These are phyloP conservation scores for Phaseolus lunatus DNA, from an alignment of 306 rosid genomes.

Conservation along the genomic window DNA sequence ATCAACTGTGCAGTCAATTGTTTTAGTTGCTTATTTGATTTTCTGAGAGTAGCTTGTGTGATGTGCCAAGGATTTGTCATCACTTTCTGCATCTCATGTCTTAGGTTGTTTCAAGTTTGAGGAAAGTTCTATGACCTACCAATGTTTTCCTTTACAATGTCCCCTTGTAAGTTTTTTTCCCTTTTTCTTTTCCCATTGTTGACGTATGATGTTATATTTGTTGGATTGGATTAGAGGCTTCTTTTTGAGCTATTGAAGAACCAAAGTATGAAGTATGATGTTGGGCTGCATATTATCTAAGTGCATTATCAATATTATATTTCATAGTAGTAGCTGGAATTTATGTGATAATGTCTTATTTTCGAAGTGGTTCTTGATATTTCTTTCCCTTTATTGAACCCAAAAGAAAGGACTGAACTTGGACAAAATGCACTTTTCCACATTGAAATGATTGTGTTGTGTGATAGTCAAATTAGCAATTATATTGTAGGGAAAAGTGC, in stretches of 20 bases:
- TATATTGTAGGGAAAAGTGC: background rate
- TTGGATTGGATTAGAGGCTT: background rate
- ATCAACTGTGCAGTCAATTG: background rate
- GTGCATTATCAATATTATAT: background rate
- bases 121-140: background rate
- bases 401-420: background rate
- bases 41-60: background rate
- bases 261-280: background rate
- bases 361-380: background rate
- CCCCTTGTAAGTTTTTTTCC: background rate
- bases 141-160: background rate
- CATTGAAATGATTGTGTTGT: background rate
- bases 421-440: background rate
- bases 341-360: background rate
- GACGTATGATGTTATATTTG: background rate
- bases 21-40: background rate
- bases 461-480: background rate
- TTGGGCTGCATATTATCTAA: background rate
- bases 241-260: background rate
- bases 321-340: background rate
- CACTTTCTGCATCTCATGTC: background rate
- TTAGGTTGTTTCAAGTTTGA: background rate
- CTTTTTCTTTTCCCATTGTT: background rate
- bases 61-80: no score
- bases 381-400: background rate